phyloP scores from a whole-genome alignment of 257 asterid species.

The Nicotiana otophora region DNA sequence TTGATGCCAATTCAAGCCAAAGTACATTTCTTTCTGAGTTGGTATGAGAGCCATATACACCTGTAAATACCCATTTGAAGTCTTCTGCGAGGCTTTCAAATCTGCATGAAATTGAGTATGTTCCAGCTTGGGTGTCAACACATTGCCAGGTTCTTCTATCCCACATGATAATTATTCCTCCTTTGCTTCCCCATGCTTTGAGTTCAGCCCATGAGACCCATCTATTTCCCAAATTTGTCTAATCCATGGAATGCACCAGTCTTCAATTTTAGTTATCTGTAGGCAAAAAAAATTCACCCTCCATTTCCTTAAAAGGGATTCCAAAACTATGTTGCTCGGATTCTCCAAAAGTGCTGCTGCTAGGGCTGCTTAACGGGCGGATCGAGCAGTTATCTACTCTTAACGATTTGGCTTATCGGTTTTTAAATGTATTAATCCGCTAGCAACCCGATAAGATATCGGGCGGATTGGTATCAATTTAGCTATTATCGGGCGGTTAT shows the following conservation, averaged over 20 bases:
- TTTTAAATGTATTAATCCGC: too few relatives aligned
- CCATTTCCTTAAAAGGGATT: background rate
- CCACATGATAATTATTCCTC: background rate
- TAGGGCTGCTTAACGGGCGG: too few relatives aligned
- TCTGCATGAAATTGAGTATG: background rate
- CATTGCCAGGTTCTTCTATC: background rate
- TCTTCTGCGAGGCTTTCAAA: background rate
- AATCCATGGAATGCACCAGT: background rate
- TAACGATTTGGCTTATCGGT: too few relatives aligned
- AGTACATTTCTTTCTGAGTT: background rate
- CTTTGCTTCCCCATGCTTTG: background rate
- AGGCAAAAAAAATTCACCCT: too few relatives aligned
- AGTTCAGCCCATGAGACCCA: background rate
- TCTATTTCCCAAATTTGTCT: background rate
- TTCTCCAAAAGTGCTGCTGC: too few relatives aligned
- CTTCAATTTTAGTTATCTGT: too few relatives aligned
- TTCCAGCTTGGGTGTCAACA: background rate
- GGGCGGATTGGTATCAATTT: too few relatives aligned
- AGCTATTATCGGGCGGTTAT: too few relatives aligned
- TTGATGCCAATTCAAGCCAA: background rate
- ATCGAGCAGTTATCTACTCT: too few relatives aligned
- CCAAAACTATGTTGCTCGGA: background rate
- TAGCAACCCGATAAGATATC: too few relatives aligned
- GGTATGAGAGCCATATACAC: background rate
- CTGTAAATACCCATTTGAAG: background rate